phyloP scores from a whole-genome alignment of 345 rosid species.

The Dipteronia sinensis region DNA sequence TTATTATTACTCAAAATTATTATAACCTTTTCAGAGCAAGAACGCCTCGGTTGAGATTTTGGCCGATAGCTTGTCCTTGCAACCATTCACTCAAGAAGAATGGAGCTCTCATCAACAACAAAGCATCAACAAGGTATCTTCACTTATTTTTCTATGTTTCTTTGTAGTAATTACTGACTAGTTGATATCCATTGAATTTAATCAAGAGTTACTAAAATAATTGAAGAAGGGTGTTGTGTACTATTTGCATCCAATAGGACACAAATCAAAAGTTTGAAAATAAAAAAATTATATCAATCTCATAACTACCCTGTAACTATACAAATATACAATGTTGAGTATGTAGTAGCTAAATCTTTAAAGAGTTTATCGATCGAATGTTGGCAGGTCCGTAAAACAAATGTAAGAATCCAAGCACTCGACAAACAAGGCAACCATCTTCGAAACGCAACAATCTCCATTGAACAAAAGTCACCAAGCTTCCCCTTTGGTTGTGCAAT shows the following conservation, averaged over 20 bases:
- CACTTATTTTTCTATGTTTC: neutral
- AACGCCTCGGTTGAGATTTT: conserved; percentile 60
- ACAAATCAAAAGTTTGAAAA: too few relatives aligned
- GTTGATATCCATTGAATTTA: too few relatives aligned
- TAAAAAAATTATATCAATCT: too few relatives aligned
- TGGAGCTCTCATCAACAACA: conserved; percentile 72
- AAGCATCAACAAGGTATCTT: conserved; percentile 49
- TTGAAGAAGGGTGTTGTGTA: too few relatives aligned
- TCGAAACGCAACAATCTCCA: conserved; percentile 47
- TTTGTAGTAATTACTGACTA: too few relatives aligned
- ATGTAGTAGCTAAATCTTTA: too few relatives aligned
- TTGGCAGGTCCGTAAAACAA: conserved; percentile 43
- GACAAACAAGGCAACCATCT: conserved; percentile 51
- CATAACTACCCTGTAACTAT: too few relatives aligned
- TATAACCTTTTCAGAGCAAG: conserved; percentile 44
- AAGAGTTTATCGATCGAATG: too few relatives aligned
- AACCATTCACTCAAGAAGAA: conserved; percentile 70
- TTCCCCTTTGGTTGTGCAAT: conserved; percentile 73
- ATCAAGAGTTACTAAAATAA: too few relatives aligned
- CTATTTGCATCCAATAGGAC: too few relatives aligned
- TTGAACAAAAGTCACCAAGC: conserved; percentile 35
- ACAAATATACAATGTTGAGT: too few relatives aligned
- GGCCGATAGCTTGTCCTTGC: conserved; percentile 80
- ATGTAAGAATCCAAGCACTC: conserved; percentile 48
- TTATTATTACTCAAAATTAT: too few relatives aligned